Evolutionary conservation across 352 stramenopile genomes (phyloP).

Genomic region (Phytophthora rubi): DNA sequence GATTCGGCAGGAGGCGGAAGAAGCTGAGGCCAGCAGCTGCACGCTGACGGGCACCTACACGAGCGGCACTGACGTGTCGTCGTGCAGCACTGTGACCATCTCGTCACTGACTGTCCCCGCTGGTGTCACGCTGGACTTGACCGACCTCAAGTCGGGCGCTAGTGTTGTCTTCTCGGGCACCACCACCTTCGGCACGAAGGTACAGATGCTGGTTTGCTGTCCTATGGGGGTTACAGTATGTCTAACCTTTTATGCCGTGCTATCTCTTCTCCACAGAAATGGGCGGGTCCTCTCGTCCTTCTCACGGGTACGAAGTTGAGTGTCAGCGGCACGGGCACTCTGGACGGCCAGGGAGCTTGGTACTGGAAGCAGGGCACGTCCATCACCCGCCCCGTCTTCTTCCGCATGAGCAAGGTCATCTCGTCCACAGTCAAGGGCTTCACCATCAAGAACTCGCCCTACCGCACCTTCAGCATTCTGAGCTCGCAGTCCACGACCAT

Average conservation of each 20-base stretch:
- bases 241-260: slow-evolving; percentile 5
- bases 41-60: slow-evolving; percentile 44
- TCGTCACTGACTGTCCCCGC: slow-evolving; percentile 36
- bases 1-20: slow-evolving; percentile 27
- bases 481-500: slow-evolving; percentile 24
- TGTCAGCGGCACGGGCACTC: slow-evolving; percentile 33
- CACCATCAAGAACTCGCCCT: slow-evolving; percentile 34
- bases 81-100: slow-evolving; percentile 37
- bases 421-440: slow-evolving; percentile 33
- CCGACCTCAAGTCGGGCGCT: slow-evolving; percentile 32
- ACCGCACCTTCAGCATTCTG: slow-evolving; percentile 31
- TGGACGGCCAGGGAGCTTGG: slow-evolving; percentile 41
- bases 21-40: slow-evolving; percentile 29
- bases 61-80: slow-evolving; percentile 28
- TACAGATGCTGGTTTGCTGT: neutral
- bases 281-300: slow-evolving; percentile 40
- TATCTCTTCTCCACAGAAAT: slow-evolving; percentile 23
- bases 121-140: slow-evolving; percentile 47
- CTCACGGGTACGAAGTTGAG: slow-evolving; percentile 35
- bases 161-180: slow-evolving; percentile 45
- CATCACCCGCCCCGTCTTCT: slow-evolving; percentile 36
- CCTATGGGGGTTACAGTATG: neutral
- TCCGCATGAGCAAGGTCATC: slow-evolving; percentile 29
- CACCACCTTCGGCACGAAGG: slow-evolving; percentile 44
- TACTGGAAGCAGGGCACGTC: slow-evolving; percentile 41